Percentiles rank a stretch among this genome's conserved stretches.
These are phyloP conservation scores for Gloeostereum incarnatum DNA, from an alignment of 768 basidiomycete species.

Conservation along the genomic window DNA sequence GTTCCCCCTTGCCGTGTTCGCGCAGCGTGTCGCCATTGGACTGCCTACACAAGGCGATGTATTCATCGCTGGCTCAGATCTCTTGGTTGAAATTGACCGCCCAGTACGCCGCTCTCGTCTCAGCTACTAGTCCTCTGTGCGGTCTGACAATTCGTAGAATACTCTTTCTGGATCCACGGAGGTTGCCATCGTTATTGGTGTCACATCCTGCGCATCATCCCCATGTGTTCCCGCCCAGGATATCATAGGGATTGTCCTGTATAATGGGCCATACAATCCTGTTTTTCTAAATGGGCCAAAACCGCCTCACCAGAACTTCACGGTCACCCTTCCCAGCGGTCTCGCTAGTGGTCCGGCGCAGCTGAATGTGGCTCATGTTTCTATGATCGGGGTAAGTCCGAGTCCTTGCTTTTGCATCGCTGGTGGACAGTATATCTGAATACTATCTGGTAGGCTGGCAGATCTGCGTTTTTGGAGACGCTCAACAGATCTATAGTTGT, in stretches of 20 bases:
- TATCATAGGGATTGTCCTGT: slow-evolving; percentile 18
- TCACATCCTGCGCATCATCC: slow-evolving; percentile 13
- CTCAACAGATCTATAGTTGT: too few relatives aligned
- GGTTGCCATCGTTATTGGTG: slow-evolving; percentile 22
- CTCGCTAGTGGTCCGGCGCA: slow-evolving; percentile 13
- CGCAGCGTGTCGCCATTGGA: slow-evolving; percentile 22
- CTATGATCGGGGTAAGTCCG: slow-evolving; percentile 24
- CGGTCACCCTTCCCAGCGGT: slow-evolving; percentile 20
- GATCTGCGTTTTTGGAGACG: too few relatives aligned
- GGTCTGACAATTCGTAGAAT: slow-evolving; percentile 11
- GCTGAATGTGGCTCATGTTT: slow-evolving; percentile 20
- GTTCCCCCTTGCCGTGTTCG: slow-evolving; percentile 11
- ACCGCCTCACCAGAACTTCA: slow-evolving; percentile 28
- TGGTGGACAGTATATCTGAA: too few relatives aligned
- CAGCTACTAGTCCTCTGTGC: background rate
- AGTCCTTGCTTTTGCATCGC: background rate
- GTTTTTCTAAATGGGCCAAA: slow-evolving; percentile 19
- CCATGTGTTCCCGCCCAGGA: slow-evolving; percentile 12
- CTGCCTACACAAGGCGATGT: slow-evolving; percentile 13
- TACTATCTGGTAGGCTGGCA: too few relatives aligned
- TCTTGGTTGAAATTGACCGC: slow-evolving; percentile 23
- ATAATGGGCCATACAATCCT: slow-evolving; percentile 18
- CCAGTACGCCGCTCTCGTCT: slow-evolving; percentile 18
- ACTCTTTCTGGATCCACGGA: slow-evolving; percentile 20
- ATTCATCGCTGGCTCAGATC: slow-evolving; percentile 14